Evolutionary conservation across 441 rosid species (phyloP), one percentile per base, ranked within the genome.

Genomic region (Adansonia gregorii): DNA sequence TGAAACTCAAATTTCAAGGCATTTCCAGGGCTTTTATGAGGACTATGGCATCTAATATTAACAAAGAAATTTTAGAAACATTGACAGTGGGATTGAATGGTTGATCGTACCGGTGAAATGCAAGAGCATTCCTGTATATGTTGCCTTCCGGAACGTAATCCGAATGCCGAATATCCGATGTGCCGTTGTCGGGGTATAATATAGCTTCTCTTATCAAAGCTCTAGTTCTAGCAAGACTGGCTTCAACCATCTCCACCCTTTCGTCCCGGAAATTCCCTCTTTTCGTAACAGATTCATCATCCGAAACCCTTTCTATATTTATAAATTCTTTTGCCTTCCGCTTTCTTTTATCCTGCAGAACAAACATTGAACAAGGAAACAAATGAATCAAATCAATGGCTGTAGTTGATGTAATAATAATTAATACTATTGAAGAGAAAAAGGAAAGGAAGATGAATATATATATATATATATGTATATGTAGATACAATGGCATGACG

Each of bases 121-220:
- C 82, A 55, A 76, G 68, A 31, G 84, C 48, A 61, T 85, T 85
- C 73, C 82, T 78, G 20, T 85, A 87, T 24, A 87, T 82, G 0
- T 68, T 24, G 6, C 86, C 87, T 27, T 31, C 54, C 4, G 88
- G 88, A 46, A 79, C 55, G 56, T 74, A 79, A 73, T 81, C 82
- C 0, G 3, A 17, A 41, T 79, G 81, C 20, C 20, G 15, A 73
- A 51, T 65, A 51, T n/a, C 3, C 6, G 31, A 52, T 3, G 82
- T 75, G 75, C 61, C 66, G 55, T 79, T 73, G 63, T 19, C 2
- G 9, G 52, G 31, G 39, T 67, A 67, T 15, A 72, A 19, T 10
- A 52, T 14, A 8, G 81, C 82, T 72, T 79, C 85, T 48, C 52
- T 78, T 72, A 84, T 81, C 60, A 70, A 72, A 46, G 83, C 79